Evolutionary conservation across 257 asterid species (phyloP), one percentile per base, ranked within the genome.

Genomic region (Solanum ahanhuiri): DNA sequence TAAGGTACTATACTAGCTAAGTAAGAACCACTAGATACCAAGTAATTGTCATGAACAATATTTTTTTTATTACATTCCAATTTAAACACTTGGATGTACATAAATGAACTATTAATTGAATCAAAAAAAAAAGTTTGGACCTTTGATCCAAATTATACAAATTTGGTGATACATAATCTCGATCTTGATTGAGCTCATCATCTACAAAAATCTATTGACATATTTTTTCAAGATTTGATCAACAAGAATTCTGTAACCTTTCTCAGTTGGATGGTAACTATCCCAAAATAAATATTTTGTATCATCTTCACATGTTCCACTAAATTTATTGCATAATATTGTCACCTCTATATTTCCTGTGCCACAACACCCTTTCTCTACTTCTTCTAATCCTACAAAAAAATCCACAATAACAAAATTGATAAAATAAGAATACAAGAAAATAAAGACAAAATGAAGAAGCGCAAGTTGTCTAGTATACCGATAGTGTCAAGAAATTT

Each of bases 281-380:
- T 90, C 93, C 93, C 93, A 91, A 34, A 91, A 89, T 1, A 91
- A 71, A 86, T 86, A 88, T 37, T 83, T 86, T 11, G 87, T 9
- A 67, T 75, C 89, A 15, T 90, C 89, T 31, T 81, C 72, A 88
- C 93, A 91, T 5, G 90, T 91, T 4, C 28, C 28, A 5, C 81
- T 69, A 1, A 35, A 85, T 31, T 57, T 86, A 77, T 89, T 90
- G 87, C 93, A 91, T 48, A 87, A 85, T 22, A 76, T 4, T 9
- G 45, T 72, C 25, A 82, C 87, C 79, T 91, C 93, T 14, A 91
- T 33, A 0, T 10, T 10, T 31, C 92, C 93, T 1, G 91, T 86
- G 8, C 93, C 93, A 66, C 93, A 91, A 54, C 93, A 91, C 0
- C 92, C 93, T 23, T 7, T 60, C 45, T 90, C 90, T 39, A 82